Percentiles rank a stretch among this genome's conserved stretches.
Conservation (phyloP, 768 basidiomycete genomes). For the Hebeloma cylindrosporum region DNA sequence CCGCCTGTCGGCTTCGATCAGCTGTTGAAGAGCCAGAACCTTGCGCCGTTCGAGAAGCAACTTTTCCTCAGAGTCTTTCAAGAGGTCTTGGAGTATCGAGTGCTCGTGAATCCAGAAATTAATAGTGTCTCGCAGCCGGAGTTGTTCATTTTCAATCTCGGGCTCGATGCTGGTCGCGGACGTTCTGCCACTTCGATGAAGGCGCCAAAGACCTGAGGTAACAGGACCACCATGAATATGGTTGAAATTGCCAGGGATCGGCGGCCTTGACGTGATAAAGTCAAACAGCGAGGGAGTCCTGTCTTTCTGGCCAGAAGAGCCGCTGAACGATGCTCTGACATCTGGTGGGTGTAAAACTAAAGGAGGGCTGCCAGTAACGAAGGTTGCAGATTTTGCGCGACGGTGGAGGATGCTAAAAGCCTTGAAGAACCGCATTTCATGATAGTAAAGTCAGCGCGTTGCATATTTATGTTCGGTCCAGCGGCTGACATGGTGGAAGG, state of each 20-base stretch:
- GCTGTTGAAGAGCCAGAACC: constrained; percentile 17
- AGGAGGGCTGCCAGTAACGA: constrained; percentile 26
- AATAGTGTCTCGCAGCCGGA: constrained; percentile 19
- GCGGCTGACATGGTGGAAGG: constrained; percentile 13
- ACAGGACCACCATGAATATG: constrained; percentile 10
- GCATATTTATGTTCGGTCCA: not conserved
- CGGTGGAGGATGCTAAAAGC: constrained; percentile 45
- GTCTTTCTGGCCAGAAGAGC: not conserved
- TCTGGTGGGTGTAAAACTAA: constrained; percentile 12
- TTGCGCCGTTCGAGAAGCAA: constrained; percentile 18
- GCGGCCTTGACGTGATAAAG: constrained; percentile 14
- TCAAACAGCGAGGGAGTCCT: constrained; percentile 15
- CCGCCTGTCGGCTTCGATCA: constrained; percentile 16
- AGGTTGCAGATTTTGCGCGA: constrained; percentile 46
- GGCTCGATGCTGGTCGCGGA: constrained; percentile 12
- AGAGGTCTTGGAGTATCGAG: constrained; percentile 18
- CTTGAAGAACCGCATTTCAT: constrained; percentile 46
- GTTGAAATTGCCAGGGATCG: constrained; percentile 13
- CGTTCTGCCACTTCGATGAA: constrained; percentile 13
- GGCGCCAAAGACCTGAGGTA: constrained; percentile 11
- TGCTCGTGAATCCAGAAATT: constrained; percentile 23
- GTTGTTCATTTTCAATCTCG: constrained; percentile 14
- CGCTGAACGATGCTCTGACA: constrained; percentile 6
- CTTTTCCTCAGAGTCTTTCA: constrained; percentile 19
- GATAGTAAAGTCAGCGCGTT: not conserved